A percentile compares a stretch with the other conserved stretches of the same genome.
These are phyloP conservation scores for Boletellus emodensis DNA, from an alignment of 768 basidiomycete species.

Conservation along the genomic window DNA sequence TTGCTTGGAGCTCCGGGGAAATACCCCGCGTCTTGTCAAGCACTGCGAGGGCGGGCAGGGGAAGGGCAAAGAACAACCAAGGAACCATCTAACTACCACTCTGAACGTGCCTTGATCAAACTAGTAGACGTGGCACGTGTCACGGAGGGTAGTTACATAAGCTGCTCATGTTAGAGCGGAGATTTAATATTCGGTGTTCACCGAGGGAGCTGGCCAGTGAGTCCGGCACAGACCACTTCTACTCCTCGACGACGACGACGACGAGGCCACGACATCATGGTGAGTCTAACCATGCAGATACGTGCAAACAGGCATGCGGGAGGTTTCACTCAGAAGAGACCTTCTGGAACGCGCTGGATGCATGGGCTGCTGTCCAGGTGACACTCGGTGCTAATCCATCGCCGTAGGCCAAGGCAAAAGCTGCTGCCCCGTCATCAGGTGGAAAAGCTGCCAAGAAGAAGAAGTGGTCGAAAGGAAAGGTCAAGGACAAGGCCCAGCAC, in stretches of 20 bases:
- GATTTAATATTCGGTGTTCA: conserved; percentile 16
- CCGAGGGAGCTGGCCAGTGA: conserved; percentile 7
- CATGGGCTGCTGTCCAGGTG: conserved; percentile 14
- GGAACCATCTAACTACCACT: conserved; percentile 38
- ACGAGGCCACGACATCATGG: conserved; percentile 28
- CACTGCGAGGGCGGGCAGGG: conserved; percentile 38
- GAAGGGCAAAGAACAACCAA: conserved; percentile 43
- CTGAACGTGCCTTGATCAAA: neutral
- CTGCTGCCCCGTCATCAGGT: conserved; percentile 60
- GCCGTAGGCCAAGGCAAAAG: conserved; percentile 72
- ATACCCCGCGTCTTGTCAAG: conserved; percentile 56
- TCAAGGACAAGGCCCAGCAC: conserved; percentile 99
- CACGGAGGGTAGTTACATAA: conserved; percentile 21
- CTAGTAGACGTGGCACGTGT: conserved; percentile 1
- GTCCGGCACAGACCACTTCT: neutral
- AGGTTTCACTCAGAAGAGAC: neutral
- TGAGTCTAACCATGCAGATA: conserved; percentile 16
- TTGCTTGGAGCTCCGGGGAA: conserved; percentile 47
- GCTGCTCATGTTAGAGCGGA: conserved; percentile 12
- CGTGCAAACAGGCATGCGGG: neutral
- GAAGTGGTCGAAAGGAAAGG: conserved; percentile 99
- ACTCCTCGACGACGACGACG: conserved; percentile 20
- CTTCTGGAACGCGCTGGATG: conserved; percentile 23
- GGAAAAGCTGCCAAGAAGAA: conserved; percentile 97
- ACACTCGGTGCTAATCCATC: conserved; percentile 10